Evolutionary conservation across 179 eudicot species (phyloP).

Genomic region (Actinidia chinensis): DNA sequence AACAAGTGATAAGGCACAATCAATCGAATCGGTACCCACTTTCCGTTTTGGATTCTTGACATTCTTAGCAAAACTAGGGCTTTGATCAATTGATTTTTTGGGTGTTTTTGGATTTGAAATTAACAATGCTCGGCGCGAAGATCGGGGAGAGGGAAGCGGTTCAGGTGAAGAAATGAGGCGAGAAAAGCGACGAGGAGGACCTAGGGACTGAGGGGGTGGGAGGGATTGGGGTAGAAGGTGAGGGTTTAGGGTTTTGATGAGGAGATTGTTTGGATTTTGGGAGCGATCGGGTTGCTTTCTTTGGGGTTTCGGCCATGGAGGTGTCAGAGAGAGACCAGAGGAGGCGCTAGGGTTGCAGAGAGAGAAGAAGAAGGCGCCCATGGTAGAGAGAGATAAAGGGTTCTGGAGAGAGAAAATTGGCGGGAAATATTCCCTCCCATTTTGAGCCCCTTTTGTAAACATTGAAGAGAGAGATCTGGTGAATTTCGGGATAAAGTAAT

Average conservation of each 20-base stretch:
- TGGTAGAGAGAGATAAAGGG: not conserved
- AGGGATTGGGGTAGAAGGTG: conserved; percentile 35
- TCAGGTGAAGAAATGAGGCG: conserved; percentile 34
- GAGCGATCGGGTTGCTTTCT: conserved; percentile 15
- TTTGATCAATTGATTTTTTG: conserved; percentile 22
- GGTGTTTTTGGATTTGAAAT: too few relatives aligned
- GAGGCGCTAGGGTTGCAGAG: not conserved
- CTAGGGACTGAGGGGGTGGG: conserved; percentile 47
- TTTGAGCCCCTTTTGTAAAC: not conserved
- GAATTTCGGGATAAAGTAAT: too few relatives aligned
- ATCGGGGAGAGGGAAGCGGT: conserved; percentile 24
- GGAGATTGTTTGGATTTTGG: conserved; percentile 21
- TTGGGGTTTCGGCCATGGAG: conserved; percentile 48
- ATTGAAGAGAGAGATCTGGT: not conserved
- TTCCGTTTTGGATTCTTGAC: conserved; percentile 17
- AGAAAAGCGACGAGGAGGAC: conserved; percentile 41
- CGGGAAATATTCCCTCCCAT: conserved; percentile 10
- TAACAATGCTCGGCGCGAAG: conserved; percentile 4
- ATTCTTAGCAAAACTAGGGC: conserved; percentile 27
- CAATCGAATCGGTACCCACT: conserved; percentile 10
- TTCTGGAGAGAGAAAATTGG: conserved; percentile 5
- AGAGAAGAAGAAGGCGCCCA: not conserved
- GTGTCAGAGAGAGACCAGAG: conserved; percentile 13
- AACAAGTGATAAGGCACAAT: conserved; percentile 32
- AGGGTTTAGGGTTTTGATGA: conserved; percentile 21